Conservation (phyloP, 179 eudicot genomes). For the Drosera spatulata region DNA sequence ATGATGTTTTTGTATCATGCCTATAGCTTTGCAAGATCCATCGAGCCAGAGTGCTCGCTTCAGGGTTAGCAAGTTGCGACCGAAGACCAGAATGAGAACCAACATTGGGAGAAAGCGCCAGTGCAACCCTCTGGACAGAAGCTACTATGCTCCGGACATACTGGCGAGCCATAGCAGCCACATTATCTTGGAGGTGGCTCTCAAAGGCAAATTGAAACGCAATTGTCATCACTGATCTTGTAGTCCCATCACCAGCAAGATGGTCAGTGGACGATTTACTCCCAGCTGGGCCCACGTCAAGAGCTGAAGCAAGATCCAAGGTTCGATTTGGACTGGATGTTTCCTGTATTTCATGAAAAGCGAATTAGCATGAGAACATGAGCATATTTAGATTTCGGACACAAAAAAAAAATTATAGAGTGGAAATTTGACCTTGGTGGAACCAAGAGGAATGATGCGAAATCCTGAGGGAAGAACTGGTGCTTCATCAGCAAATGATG, state of each 20-base stretch:
- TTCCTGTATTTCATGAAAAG: slow-evolving; percentile 27
- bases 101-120: slow-evolving; percentile 66
- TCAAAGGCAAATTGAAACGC: slow-evolving; percentile 91
- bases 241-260: slow-evolving; percentile 23
- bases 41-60: slow-evolving; percentile 78
- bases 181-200: slow-evolving; percentile 76
- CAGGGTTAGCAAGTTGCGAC: slow-evolving; percentile 45
- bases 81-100: slow-evolving; percentile 46
- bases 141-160: slow-evolving; percentile 51
- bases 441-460: slow-evolving; percentile 80
- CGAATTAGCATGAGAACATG: not conserved
- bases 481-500: slow-evolving; percentile 86
- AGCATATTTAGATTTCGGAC: not conserved
- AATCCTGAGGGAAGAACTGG: slow-evolving; percentile 95
- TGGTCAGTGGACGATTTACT: slow-evolving; percentile 30
- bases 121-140: slow-evolving; percentile 85
- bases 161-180: slow-evolving; percentile 28
- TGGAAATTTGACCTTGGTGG: slow-evolving; percentile 28
- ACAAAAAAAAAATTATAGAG: not conserved
- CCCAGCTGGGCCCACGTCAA: slow-evolving; percentile 62
- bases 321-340: slow-evolving; percentile 80
- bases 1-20: slow-evolving; percentile 14
- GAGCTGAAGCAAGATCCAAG: slow-evolving; percentile 91
- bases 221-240: slow-evolving; percentile 79
- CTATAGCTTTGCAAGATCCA: slow-evolving; percentile 97